A percentile compares a stretch with the other conserved stretches of the same genome.
Evolutionary conservation across 176 grass and related monocot species (phyloP).

Genomic region (Ananas comosus): DNA sequence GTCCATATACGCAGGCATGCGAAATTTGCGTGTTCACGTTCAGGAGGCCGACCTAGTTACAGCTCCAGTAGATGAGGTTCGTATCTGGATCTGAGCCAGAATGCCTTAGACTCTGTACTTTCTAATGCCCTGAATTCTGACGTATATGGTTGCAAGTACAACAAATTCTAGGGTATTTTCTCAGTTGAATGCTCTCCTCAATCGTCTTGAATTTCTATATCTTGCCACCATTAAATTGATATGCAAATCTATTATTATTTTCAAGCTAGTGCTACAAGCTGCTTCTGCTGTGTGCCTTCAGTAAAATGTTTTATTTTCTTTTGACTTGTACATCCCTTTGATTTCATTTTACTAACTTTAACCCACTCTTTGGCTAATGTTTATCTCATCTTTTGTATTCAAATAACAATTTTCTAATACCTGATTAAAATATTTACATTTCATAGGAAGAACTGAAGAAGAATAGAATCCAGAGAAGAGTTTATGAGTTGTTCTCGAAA

Average conservation of each 20-base stretch:
- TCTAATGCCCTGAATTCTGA: too few relatives aligned
- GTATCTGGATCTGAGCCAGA: not conserved
- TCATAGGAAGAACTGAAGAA: conserved; percentile 77
- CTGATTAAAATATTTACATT: conserved; percentile 10
- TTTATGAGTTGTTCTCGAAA: conserved; percentile 73
- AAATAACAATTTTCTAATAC: conserved; percentile 4
- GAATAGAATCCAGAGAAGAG: conserved; percentile 64
- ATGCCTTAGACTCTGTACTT: too few relatives aligned
- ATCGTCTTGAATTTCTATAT: not conserved
- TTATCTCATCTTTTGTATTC: not conserved
- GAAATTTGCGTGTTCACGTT: conserved; percentile 61
- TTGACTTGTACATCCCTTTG: not conserved
- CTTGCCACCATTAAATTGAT: not conserved
- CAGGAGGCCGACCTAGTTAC: conserved; percentile 40
- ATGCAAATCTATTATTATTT: not conserved
- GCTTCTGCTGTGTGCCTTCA: not conserved
- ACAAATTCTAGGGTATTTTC: too few relatives aligned
- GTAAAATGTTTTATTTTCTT: not conserved
- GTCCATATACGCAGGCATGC: conserved; percentile 45
- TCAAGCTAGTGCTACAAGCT: not conserved
- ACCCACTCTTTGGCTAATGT: not conserved
- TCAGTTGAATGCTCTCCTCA: too few relatives aligned
- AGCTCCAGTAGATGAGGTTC: conserved; percentile 59
- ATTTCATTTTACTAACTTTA: not conserved
- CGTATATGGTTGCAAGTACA: too few relatives aligned